Evolutionary conservation across 129 eudicot species (phyloP).

Genomic region (Logfia minima): DNA sequence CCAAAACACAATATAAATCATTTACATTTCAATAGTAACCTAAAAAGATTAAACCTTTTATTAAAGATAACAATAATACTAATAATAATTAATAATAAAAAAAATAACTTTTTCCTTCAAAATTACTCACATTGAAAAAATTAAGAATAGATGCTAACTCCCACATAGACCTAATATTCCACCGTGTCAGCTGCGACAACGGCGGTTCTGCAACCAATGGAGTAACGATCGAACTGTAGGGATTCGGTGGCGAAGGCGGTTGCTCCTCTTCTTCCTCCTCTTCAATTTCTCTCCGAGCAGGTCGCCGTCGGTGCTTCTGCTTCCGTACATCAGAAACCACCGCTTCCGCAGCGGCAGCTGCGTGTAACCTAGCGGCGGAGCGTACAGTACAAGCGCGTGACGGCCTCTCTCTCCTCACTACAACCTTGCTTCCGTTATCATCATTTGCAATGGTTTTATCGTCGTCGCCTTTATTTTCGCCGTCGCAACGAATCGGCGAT

Average conservation of each 20-base stretch:
- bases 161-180: slow-evolving; percentile 93
- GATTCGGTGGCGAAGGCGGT: slow-evolving; percentile 43
- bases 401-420: slow-evolving; percentile 85
- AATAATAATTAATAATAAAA: too few relatives aligned
- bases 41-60: not conserved
- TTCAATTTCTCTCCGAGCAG: slow-evolving; percentile 16
- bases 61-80: not conserved
- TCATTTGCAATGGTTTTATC: slow-evolving; percentile 12
- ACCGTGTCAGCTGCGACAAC: slow-evolving; percentile 70
- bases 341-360: slow-evolving; percentile 75
- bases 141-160: slow-evolving; percentile 83
- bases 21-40: not conserved
- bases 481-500: slow-evolving; percentile 56
- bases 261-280: slow-evolving; percentile 43
- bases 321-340: slow-evolving; percentile 47
- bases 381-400: slow-evolving; percentile 87
- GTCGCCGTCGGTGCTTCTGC: slow-evolving; percentile 45
- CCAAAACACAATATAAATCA: slow-evolving; percentile 30
- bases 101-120: not conserved
- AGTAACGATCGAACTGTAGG: slow-evolving; percentile 59
- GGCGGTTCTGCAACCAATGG: slow-evolving; percentile 65
- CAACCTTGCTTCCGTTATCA: slow-evolving; percentile 21
- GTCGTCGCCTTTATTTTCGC: slow-evolving; percentile 12
- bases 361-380: slow-evolving; percentile 62
- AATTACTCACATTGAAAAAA: slow-evolving; percentile 74